Base-by-base conservation (phyloP, 2,329 filamentous ascomycete species). In the Myriosclerotinia curreyana region DNA sequence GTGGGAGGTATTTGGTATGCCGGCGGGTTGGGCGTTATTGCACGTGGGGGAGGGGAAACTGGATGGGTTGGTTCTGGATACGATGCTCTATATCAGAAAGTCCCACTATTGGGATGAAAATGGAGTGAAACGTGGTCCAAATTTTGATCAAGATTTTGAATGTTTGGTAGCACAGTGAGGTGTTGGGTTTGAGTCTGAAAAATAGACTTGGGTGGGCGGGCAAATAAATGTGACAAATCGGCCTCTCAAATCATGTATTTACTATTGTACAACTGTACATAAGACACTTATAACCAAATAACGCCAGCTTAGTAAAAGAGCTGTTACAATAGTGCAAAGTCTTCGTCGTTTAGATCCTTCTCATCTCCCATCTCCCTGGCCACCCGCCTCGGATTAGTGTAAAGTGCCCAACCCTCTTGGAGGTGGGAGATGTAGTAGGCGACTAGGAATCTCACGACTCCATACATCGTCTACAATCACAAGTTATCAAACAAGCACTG, bases 51-150 rank as follows among this genome's bases (percentile, higher is more conserved):
- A 0, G 76, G 80, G 66, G 86, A 85, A 1, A 79, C 83, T 5
- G 92, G 92, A 0, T 97, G 92, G 92, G 81, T 96, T 62, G 91
- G 86, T 2, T 88, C 82, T 69, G 82, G 90, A 58, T 96, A 94
- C 76, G 89, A 97, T 78, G 83, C 86, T 58, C 79, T 96, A 68
- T 92, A 87, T 74, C 79, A 76, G 66, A 80, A 79, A 60, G 79
- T 89, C 50, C 86, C 86, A 1, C 69, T 87, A 15, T 72, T 88
- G 61, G 81, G 82, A 1, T 72, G 49, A 28, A 28, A 5, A 5
- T 5, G 31, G 15, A 20, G 44, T 55, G 25, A 20, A 12, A 14
- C 11, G 12, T 20, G 36, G 17, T 22, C 15, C 4, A 5, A 5
- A 20, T 11, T 49, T 56, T 58, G 7, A n/a, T 63, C 50, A 48